Base-by-base conservation (phyloP, 805 yeast species). In the Barnettozyma sucrosica region DNA sequence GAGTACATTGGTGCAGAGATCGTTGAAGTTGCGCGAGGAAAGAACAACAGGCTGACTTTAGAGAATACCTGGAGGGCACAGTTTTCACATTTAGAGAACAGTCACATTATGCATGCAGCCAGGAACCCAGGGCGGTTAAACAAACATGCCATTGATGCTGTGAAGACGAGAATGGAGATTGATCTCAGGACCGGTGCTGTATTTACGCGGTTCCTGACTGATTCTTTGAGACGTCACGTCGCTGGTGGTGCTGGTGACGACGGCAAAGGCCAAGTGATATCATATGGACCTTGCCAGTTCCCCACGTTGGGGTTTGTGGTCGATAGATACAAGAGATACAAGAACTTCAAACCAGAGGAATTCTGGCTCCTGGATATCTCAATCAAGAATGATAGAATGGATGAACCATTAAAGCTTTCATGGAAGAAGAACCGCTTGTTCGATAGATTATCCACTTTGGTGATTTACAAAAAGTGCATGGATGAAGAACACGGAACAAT, bases 221-320 rank as follows among this genome's bases (percentile, higher is more conserved):
- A 79, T 49, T 58, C 74, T 45, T 68, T 80, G 33, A 16, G 24
- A 19, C 30, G 32, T 14, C 42, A 39, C 16, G 42, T 39, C 6
- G 3, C 37, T 10, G 23, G 23, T 21, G 28, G 28, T 20, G 26
- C 18, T 25, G 42, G 33, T 4, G 28, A 13, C 13, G 26, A 37
- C 9, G 42, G 21, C 23, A 39, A 39, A 20, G 33, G 42, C 26
- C 40, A 37, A 25, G 42, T 39, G 21, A 25, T 71, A 5, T 89
- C 96, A 1, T 93, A 90, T 63, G 99, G 99, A 2, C 68, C 85
- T 3, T 93, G 99, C 62, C 99, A 93, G 62, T 93, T 93, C 58
- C 99, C 99, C 2, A 92, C 99, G 0, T 70, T 93, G 44, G 98
- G 99, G 3, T 93, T 93, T 66, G 90, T 93, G 0, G 98, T 93